Evolutionary conservation across 2,329 filamentous ascomycete species (phyloP).

Genomic region (Penicillium sp.): DNA sequence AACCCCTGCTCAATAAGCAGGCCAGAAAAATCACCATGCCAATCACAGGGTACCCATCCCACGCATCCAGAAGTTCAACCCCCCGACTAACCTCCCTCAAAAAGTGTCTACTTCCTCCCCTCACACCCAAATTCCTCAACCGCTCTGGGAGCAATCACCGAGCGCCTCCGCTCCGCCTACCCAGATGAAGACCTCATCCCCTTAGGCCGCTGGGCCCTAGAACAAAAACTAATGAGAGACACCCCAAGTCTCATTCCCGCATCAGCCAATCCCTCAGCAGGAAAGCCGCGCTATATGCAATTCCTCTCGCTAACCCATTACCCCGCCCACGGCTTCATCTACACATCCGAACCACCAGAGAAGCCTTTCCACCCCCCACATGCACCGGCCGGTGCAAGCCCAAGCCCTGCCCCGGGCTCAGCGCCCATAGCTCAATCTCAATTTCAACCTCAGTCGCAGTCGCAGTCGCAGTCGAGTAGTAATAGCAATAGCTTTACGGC

Average conservation of each 20-base stretch:
- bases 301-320: slow-evolving; percentile 44
- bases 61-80: background rate
- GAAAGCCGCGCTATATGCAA: slow-evolving; percentile 42
- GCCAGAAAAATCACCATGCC: slow-evolving; percentile 25
- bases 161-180: slow-evolving; percentile 40
- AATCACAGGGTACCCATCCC: slow-evolving; percentile 35
- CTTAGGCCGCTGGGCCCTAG: slow-evolving; percentile 41
- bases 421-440: background rate
- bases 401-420: background rate
- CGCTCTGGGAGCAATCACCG: slow-evolving; percentile 34
- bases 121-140: slow-evolving; percentile 42
- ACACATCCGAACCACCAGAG: slow-evolving; percentile 35
- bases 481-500: background rate
- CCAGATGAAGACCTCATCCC: slow-evolving; percentile 36
- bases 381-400: background rate
- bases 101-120: slow-evolving; percentile 45
- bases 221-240: slow-evolving; percentile 45
- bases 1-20: background rate
- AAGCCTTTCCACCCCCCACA: slow-evolving; percentile 14
- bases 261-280: slow-evolving; percentile 29
- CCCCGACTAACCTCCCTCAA: slow-evolving; percentile 8
- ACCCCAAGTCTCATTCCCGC: slow-evolving; percentile 42
- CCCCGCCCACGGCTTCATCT: slow-evolving; percentile 42
- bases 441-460: background rate
- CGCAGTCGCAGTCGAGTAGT: background rate